Conservation (phyloP, 148 eudicot genomes). For the Limonium bicolor region DNA sequence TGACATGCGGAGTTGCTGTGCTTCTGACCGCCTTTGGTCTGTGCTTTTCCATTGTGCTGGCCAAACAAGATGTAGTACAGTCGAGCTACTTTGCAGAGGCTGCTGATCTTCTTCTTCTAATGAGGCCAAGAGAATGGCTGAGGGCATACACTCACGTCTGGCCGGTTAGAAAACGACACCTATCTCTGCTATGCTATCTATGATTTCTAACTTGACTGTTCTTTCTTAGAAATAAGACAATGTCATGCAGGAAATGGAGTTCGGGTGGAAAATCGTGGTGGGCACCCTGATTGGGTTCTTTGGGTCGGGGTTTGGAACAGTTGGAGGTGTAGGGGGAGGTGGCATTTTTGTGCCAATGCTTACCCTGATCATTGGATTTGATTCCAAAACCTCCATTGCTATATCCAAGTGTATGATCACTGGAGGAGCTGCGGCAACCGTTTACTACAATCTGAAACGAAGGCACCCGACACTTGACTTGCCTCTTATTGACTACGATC, state of each 20-base stretch:
- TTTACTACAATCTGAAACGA: background rate
- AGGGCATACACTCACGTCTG: too few species aligned
- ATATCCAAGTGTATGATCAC: conserved; percentile 67
- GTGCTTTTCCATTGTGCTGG: too few species aligned
- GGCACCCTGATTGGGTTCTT: conserved; percentile 72
- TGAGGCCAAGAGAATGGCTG: too few species aligned
- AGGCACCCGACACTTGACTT: conserved; percentile 2
- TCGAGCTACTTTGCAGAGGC: too few species aligned
- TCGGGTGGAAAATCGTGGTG: conserved; percentile 65
- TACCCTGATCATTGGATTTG: conserved; percentile 74
- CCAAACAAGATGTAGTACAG: too few species aligned
- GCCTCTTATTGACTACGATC: conserved; percentile 3
- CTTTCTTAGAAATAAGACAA: too few species aligned
- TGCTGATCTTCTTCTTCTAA: too few species aligned
- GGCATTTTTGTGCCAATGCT: conserved; percentile 98
- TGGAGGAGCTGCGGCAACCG: background rate
- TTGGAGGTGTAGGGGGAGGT: conserved; percentile 96
- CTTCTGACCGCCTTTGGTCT: too few species aligned
- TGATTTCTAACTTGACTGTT: too few species aligned
- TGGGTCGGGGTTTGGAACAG: conserved; percentile 91
- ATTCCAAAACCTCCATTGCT: conserved; percentile 97
- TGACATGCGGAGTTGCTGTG: too few species aligned
- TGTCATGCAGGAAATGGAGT: conserved; percentile 46
- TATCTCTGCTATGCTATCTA: too few species aligned
- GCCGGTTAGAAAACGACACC: too few species aligned